Conservation (phyloP, 2,329 filamentous ascomycete species). For the Claviceps quebecensis region DNA sequence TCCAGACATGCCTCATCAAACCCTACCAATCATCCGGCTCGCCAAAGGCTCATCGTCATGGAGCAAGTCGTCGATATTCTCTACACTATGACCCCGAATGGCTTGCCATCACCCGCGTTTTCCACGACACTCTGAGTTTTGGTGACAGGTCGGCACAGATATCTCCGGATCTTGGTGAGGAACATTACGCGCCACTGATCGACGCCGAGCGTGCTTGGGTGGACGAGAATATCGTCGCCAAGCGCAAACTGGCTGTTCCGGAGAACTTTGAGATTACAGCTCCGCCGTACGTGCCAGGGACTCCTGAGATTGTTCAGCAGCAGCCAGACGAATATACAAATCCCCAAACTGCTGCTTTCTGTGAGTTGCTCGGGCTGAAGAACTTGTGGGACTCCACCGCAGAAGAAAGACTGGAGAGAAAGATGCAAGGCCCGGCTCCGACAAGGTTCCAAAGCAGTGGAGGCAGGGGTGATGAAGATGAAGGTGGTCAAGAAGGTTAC, state of each 20-base stretch:
- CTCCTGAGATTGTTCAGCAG: constrained; percentile 43
- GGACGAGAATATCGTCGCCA: constrained; percentile 54
- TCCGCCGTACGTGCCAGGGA: constrained; percentile 47
- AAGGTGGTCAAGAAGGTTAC: constrained; percentile 9
- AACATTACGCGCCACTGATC: constrained; percentile 53
- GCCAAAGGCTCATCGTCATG: constrained; percentile 9
- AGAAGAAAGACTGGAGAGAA: constrained; percentile 51
- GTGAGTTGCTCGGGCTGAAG: constrained; percentile 58
- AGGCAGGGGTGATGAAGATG: constrained; percentile 22
- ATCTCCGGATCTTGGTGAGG: constrained; percentile 52
- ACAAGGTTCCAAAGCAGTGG: constrained; percentile 20
- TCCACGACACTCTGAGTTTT: constrained; percentile 50
- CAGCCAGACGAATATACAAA: constrained; percentile 73
- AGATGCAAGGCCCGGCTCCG: constrained; percentile 40
- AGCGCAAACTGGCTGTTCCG: constrained; percentile 53
- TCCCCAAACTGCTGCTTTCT: constrained; percentile 73
- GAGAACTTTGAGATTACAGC: constrained; percentile 67
- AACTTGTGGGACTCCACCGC: constrained; percentile 64
- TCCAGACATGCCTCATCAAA: constrained; percentile 59
- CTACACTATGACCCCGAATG: constrained; percentile 86
- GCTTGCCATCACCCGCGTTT: constrained; percentile 82
- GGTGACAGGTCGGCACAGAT: constrained; percentile 42
- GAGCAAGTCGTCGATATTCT: constrained; percentile 30
- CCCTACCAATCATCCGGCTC: constrained; percentile 25
- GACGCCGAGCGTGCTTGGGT: constrained; percentile 65